A percentile compares a stretch with the other conserved stretches of the same genome.
phyloP scores from a whole-genome alignment of 2,329 filamentous ascomycete species.

The Ceratocystiopsis minuta region DNA sequence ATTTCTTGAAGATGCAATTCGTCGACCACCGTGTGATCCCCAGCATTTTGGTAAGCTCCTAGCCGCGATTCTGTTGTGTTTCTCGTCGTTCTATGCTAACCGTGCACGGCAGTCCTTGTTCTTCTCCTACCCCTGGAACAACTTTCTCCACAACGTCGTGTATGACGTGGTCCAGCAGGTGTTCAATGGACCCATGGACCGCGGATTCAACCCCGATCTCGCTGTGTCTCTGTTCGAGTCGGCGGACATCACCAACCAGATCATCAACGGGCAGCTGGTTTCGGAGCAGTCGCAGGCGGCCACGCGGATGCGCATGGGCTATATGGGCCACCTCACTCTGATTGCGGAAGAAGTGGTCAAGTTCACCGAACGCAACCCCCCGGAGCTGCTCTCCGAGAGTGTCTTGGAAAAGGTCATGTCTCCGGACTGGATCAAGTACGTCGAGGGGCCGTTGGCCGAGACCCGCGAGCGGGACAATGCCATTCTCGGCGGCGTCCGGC shows the following conservation, averaged over 20 bases:
- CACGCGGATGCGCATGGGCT: conserved; percentile 81
- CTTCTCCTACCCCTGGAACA: conserved; percentile 98
- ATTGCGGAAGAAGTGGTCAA: conserved; percentile 98
- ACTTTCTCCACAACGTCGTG: conserved; percentile 96
- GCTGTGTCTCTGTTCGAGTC: conserved; percentile 87
- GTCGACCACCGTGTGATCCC: conserved; percentile 88
- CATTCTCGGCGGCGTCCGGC: conserved; percentile 87
- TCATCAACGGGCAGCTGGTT: conserved; percentile 73
- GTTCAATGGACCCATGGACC: conserved; percentile 95
- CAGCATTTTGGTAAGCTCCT: conserved; percentile 72
- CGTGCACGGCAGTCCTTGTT: conserved; percentile 60
- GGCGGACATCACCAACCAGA: conserved; percentile 75
- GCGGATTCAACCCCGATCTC: conserved; percentile 76
- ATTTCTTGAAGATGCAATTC: conserved; percentile 90
- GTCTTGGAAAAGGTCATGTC: conserved; percentile 82
- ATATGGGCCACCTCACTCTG: conserved; percentile 94
- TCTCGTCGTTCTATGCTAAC: background rate
- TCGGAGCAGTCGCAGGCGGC: conserved; percentile 74
- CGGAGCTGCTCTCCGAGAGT: conserved; percentile 65
- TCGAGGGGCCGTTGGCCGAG: conserved; percentile 81
- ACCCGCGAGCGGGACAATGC: conserved; percentile 93
- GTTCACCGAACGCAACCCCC: conserved; percentile 85
- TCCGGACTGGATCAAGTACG: conserved; percentile 83
- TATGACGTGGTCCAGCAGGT: conserved; percentile 99
- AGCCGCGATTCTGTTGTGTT: background rate